Base-by-base conservation (phyloP, 441 rosid genomes). In the Biscutella laevigata region DNA sequence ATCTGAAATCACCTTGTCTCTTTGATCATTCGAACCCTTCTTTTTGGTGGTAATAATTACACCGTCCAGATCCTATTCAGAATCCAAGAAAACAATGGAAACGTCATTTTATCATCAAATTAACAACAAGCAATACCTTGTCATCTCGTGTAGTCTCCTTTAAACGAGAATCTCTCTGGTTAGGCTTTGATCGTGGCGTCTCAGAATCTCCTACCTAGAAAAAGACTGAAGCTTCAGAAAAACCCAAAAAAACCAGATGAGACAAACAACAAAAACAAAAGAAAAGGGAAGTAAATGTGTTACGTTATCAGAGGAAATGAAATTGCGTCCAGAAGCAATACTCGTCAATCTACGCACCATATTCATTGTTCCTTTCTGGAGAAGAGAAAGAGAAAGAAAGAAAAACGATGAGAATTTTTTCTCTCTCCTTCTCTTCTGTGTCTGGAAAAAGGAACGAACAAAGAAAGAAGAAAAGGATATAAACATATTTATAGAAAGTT, bases 221-320 rank as follows among this genome's bases (percentile, higher is more conserved):
- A 24, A 38, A 47, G 28, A 11, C 8, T 29, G 0, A 4, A 29
- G 6, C 40, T 53, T 46, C 22, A 8, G 12, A 3, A 11, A 35
- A 58, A 33, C 15, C 27, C 28, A 4, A 27, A n/a, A n/a, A n/a
- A n/a, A n/a, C n/a, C n/a, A n/a, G n/a, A n/a, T n/a, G n/a, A n/a
- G n/a, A n/a, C n/a, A n/a, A 4, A 0, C 0, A 15, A 25, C 1
- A 9, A 7, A 53, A 32, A 45, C 2, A 16, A 20, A 8, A 17
- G 20, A 4, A 27, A 15, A 17, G n/a, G 0, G 0, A 33, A 21
- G 3, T 5, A 9, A 40, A 5, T 2, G 1, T 26, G 74, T 66
- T 53, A 77, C 98, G 32, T 87, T 79, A 69, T 91, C 91, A 35
- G 98, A 88, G 17, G 94, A 81, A 15, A 72, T 20, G 13, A 85